Percentiles rank a stretch among this genome's conserved stretches.
These are phyloP conservation scores for Chlorella variabilis DNA, from an alignment of 163 green algal species.

Conservation along the genomic window DNA sequence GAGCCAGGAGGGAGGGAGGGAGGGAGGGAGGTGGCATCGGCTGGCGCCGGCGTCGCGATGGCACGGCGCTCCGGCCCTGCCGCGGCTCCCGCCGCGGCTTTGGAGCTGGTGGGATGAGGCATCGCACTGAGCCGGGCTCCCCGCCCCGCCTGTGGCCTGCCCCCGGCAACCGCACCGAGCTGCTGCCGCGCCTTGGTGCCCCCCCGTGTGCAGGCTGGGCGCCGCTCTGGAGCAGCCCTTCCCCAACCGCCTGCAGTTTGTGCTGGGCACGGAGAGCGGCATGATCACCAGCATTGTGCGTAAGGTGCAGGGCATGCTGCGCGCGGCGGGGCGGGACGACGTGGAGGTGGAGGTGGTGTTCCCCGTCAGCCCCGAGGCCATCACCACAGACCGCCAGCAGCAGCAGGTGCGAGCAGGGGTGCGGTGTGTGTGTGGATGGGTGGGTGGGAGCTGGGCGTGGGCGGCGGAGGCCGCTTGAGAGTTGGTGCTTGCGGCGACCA, in stretches of 20 bases:
- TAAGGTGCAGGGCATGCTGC: constrained; percentile 82
- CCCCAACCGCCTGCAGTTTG: constrained; percentile 87
- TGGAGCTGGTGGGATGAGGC: too few species aligned
- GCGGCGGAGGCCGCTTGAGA: too few species aligned
- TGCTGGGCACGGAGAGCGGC: constrained; percentile 97
- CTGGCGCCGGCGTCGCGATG: too few species aligned
- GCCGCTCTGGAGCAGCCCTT: constrained; percentile 73
- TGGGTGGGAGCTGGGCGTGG: too few species aligned
- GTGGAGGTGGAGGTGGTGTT: constrained; percentile 98
- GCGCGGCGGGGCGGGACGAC: constrained; percentile 54
- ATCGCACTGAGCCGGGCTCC: too few species aligned
- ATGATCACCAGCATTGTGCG: constrained; percentile 98
- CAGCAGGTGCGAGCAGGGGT: background rate
- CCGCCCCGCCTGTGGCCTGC: too few species aligned
- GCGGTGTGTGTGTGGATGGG: too few species aligned
- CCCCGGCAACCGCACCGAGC: too few species aligned
- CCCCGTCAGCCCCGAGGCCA: constrained; percentile 86
- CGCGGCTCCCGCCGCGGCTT: too few species aligned
- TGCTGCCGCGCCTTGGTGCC: too few species aligned
- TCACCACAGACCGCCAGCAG: constrained; percentile 74
- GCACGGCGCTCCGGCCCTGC: too few species aligned
- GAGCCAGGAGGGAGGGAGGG: background rate
- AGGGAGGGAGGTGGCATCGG: constrained; percentile 4
- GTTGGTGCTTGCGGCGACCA: background rate
- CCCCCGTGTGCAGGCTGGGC: constrained; percentile 50